A percentile compares a stretch with the other conserved stretches of the same genome.
phyloP scores from a whole-genome alignment of 1,284 basidiomycete genomes.

The Pholiota adiposa region DNA sequence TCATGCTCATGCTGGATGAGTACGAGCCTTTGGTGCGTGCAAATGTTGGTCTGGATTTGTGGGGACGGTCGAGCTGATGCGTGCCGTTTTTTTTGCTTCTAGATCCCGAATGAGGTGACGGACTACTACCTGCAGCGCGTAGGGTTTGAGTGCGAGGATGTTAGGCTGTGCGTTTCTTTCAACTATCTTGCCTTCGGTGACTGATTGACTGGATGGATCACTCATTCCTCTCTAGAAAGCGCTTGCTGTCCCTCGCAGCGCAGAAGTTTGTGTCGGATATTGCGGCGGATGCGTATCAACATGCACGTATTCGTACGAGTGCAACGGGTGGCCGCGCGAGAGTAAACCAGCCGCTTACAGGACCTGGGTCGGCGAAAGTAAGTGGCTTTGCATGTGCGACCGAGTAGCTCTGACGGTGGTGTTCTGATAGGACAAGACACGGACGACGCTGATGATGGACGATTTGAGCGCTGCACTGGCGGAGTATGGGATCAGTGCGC shows the following conservation, averaged over 20 bases:
- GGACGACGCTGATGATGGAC: conserved; percentile 98
- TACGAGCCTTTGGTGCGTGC: conserved; percentile 88
- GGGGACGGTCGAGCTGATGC: neutral
- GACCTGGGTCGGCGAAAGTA: conserved; percentile 68
- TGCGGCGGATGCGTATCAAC: conserved; percentile 96
- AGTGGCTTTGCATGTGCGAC: neutral
- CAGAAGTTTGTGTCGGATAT: conserved; percentile 99
- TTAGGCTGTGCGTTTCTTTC: conserved; percentile 66
- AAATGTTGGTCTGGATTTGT: neutral
- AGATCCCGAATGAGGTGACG: conserved; percentile 99
- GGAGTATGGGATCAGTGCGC: conserved; percentile 96
- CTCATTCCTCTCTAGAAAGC: no score
- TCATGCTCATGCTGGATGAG: conserved; percentile 94
- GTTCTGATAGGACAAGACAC: conserved; percentile 81
- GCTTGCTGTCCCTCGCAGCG: conserved; percentile 92
- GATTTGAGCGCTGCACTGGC: conserved; percentile 90
- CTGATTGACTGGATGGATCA: conserved; percentile 8
- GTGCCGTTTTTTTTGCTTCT: conserved; percentile 11
- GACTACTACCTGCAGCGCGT: conserved; percentile 97
- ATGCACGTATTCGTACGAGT: conserved; percentile 92
- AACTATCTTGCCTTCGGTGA: neutral
- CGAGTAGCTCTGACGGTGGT: neutral
- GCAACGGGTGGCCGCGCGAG: conserved; percentile 72
- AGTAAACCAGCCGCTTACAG: conserved; percentile 54
- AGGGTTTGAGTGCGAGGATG: conserved; percentile 96